Conservation (phyloP, 108 stramenopile species). For the Mediolabrus comicus region DNA sequence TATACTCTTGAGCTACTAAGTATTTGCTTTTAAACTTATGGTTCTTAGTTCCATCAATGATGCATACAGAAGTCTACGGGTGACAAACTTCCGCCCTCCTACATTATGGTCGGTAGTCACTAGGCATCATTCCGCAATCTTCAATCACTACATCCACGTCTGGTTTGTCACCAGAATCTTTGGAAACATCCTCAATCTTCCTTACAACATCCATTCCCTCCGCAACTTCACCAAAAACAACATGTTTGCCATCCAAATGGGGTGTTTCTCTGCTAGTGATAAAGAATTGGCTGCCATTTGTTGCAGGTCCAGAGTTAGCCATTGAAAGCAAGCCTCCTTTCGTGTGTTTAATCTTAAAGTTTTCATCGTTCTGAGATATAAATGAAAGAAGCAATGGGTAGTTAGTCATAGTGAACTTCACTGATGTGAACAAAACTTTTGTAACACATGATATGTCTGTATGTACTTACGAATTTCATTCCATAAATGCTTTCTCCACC, state of each 20-base stretch:
- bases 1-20: no score
- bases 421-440: not conserved
- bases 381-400: slow-evolving; percentile 8
- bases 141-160: slow-evolving; percentile 81
- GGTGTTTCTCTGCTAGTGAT: slow-evolving; percentile 84
- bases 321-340: slow-evolving; percentile 73
- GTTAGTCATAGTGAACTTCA: no score
- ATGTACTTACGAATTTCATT: slow-evolving; percentile 59
- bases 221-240: slow-evolving; percentile 98
- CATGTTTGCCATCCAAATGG: slow-evolving; percentile 97
- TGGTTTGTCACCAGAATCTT: slow-evolving; percentile 72
- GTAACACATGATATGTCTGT: no score
- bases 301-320: slow-evolving; percentile 88
- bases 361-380: slow-evolving; percentile 62
- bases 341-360: slow-evolving; percentile 86
- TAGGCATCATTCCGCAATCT: slow-evolving; percentile 83
- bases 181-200: slow-evolving; percentile 78
- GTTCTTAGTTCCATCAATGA: no score
- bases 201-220: slow-evolving; percentile 95
- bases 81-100: no score
- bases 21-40: no score
- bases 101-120: slow-evolving; percentile 28
- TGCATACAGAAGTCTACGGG: no score
- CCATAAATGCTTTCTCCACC: slow-evolving; percentile 92
- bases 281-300: slow-evolving; percentile 96